Conservation (phyloP, 1,284 basidiomycete genomes). For the Somion occarium region DNA sequence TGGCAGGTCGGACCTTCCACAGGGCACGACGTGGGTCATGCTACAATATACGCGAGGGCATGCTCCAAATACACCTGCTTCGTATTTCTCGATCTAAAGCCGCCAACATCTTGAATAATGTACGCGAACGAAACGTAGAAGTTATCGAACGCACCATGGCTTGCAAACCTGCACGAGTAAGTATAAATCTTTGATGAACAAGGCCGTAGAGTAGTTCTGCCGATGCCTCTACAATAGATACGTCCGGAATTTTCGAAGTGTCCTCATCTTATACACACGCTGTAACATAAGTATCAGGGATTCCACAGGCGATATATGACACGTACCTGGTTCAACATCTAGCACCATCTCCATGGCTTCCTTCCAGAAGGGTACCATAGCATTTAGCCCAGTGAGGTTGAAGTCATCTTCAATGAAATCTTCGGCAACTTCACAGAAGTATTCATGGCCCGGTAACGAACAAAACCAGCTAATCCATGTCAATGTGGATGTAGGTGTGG, state of each 20-base stretch:
- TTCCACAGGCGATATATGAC: constrained; percentile 8
- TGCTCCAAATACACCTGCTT: constrained; percentile 86
- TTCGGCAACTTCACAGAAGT: constrained; percentile 96
- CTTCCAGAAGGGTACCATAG: constrained; percentile 98
- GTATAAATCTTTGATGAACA: constrained; percentile 95
- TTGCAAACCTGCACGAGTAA: constrained; percentile 90
- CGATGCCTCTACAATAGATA: constrained; percentile 96
- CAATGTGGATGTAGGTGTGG: constrained; percentile 79
- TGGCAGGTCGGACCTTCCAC: constrained; percentile 93
- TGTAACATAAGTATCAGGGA: constrained; percentile 2
- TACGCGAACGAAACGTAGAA: background rate
- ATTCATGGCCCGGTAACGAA: constrained; percentile 96
- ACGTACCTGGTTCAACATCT: constrained; percentile 95
- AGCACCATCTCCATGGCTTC: constrained; percentile 99
- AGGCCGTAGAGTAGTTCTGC: constrained; percentile 97
- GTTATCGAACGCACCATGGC: constrained; percentile 71
- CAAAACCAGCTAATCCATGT: constrained; percentile 99
- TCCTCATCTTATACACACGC: constrained; percentile 80
- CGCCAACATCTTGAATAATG: background rate
- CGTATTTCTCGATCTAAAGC: constrained; percentile 90
- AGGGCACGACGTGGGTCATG: constrained; percentile 88
- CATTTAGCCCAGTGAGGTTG: constrained; percentile 94
- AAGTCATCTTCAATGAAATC: constrained; percentile 99
- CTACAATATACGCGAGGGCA: constrained; percentile 97
- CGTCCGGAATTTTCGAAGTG: constrained; percentile 86